These are phyloP conservation scores for Akanthomyces lecanii DNA, from an alignment of 2,329 filamentous ascomycete species.

Conservation along the genomic window DNA sequence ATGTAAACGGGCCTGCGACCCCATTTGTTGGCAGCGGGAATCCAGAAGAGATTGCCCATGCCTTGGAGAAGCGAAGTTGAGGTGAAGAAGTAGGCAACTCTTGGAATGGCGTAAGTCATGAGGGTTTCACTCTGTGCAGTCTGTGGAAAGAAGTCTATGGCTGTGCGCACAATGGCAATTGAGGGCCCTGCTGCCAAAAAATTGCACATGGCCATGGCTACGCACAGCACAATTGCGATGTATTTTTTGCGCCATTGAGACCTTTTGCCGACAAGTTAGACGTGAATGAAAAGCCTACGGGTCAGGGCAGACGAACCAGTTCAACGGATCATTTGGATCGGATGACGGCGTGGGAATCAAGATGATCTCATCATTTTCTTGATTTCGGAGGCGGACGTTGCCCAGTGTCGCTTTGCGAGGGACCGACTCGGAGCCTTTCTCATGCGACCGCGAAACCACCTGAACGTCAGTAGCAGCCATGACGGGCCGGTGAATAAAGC, in stretches of 20 bases:
- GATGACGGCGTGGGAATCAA: constrained; percentile 42
- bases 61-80: constrained; percentile 47
- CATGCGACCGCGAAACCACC: background rate
- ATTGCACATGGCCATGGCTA: constrained; percentile 53
- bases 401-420: constrained; percentile 32
- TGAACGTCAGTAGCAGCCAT: background rate
- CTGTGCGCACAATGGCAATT: constrained; percentile 45
- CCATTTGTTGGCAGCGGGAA: constrained; percentile 43
- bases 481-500: background rate
- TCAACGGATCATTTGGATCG: constrained; percentile 45
- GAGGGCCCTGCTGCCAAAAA: constrained; percentile 53
- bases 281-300: background rate
- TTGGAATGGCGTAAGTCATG: constrained; percentile 33
- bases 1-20: constrained; percentile 42
- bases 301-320: constrained; percentile 37
- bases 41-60: constrained; percentile 43
- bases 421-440: background rate
- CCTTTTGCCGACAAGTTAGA: constrained; percentile 27
- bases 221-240: constrained; percentile 45
- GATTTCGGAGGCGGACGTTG: constrained; percentile 38
- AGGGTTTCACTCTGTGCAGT: constrained; percentile 27
- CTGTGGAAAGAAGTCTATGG: constrained; percentile 43
- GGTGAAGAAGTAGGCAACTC: constrained; percentile 50
- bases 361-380: constrained; percentile 43
- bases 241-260: constrained; percentile 45